Evolutionary conservation across 306 rosid genomes (phyloP).

Genomic region (Cicer bijugum): DNA sequence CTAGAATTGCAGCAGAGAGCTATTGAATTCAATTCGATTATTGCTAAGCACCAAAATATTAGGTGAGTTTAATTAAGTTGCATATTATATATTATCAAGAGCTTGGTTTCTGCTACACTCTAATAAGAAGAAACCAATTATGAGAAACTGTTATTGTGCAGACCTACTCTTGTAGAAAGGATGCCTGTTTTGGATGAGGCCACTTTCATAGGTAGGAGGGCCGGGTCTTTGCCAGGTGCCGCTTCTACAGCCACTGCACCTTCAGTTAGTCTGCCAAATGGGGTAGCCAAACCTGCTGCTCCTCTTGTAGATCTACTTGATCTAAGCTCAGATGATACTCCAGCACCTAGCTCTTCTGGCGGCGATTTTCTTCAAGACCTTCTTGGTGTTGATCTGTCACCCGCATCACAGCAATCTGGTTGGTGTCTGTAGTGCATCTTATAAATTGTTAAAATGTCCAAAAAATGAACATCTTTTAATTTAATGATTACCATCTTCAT

Average conservation of each 20-base stretch:
- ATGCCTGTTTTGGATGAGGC: conserved; percentile 98
- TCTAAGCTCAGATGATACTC: conserved; percentile 76
- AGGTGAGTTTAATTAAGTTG: conserved; percentile 57
- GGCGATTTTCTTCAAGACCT: conserved; percentile 91
- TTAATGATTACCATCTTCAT: conserved; percentile 29
- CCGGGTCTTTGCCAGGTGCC: conserved; percentile 64
- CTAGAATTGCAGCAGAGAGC: conserved; percentile 99
- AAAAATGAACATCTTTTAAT: background rate
- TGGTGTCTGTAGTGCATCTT: conserved; percentile 46
- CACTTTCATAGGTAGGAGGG: conserved; percentile 74
- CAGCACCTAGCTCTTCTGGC: conserved; percentile 81
- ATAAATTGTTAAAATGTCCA: conserved; percentile 13
- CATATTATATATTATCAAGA: conserved; percentile 21
- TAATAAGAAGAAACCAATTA: conserved; percentile 15
- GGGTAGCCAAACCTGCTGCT: conserved; percentile 69
- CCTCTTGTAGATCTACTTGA: conserved; percentile 94
- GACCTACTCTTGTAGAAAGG: conserved; percentile 86
- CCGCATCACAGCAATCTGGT: conserved; percentile 71
- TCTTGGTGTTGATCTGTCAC: conserved; percentile 76
- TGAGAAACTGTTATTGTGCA: conserved; percentile 48
- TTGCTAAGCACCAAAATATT: conserved; percentile 80
- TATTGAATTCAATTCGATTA: conserved; percentile 77
- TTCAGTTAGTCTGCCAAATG: conserved; percentile 79
- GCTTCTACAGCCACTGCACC: conserved; percentile 61
- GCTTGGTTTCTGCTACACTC: conserved; percentile 24